Percentiles rank a stretch among this genome's conserved stretches.
Evolutionary conservation across 2,329 filamentous ascomycete species (phyloP).

Genomic region (Exophiala alcalophila): DNA sequence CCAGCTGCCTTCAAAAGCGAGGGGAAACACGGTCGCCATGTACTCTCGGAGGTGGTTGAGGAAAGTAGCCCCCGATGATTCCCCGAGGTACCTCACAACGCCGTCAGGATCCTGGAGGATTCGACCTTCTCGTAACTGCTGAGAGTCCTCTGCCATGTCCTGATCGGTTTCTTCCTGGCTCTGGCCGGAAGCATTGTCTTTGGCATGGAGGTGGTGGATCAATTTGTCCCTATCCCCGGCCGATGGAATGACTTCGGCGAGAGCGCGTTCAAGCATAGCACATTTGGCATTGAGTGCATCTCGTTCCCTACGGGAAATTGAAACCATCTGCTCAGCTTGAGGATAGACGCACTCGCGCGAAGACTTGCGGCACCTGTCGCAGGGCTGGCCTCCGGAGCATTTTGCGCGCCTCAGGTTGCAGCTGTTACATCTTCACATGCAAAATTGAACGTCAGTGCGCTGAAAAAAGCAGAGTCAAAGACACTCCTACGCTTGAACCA

Average conservation of each 20-base stretch:
- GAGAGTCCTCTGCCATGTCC: conserved; percentile 30
- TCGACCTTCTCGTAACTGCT: conserved; percentile 34
- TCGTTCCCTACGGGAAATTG: conserved; percentile 43
- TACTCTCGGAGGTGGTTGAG: conserved; percentile 51
- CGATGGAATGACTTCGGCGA: conserved; percentile 19
- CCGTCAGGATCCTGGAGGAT: conserved; percentile 48
- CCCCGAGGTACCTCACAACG: conserved; percentile 48
- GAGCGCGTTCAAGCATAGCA: conserved; percentile 40
- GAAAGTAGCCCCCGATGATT: conserved; percentile 52
- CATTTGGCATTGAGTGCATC: conserved; percentile 43
- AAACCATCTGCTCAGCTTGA: conserved; percentile 44
- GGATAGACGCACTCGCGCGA: conserved; percentile 52
- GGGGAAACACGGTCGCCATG: conserved; percentile 42
- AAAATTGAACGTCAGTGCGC: conserved; percentile 1
- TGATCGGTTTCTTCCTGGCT: conserved; percentile 2
- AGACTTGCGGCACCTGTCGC: conserved; percentile 45
- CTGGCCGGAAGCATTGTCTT: conserved; percentile 2
- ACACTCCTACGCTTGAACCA: conserved; percentile 16
- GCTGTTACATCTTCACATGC: conserved; percentile 47
- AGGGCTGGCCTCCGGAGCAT: conserved; percentile 52
- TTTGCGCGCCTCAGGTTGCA: conserved; percentile 55
- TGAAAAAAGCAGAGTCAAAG: neutral
- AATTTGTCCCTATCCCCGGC: conserved; percentile 14
- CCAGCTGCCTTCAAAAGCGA: conserved; percentile 32
- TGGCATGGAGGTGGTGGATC: conserved; percentile 9